Percentiles rank a stretch among this genome's conserved stretches.
These are phyloP conservation scores for Nothophoma quercina DNA, from an alignment of 2,329 filamentous ascomycete genomes.

Conservation along the genomic window DNA sequence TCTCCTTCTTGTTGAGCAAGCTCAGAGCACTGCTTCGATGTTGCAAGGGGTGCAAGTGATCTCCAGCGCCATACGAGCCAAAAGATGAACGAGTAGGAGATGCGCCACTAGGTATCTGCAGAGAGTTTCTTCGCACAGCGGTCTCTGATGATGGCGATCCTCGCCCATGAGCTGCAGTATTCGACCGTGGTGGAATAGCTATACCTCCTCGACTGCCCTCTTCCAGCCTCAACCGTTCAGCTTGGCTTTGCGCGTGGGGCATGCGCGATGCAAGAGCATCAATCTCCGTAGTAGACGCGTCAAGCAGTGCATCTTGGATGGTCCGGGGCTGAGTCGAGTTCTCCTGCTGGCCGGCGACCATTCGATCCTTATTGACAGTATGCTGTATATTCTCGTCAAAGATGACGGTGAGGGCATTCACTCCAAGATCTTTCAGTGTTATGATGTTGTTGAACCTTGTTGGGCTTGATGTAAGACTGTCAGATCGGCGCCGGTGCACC, in stretches of 20 bases:
- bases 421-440: slow-evolving; percentile 74
- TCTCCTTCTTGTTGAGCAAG: slow-evolving; percentile 65
- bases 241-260: slow-evolving; percentile 51
- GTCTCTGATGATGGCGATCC: slow-evolving; percentile 42
- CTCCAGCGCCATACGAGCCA: slow-evolving; percentile 39
- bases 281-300: slow-evolving; percentile 89
- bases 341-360: slow-evolving; percentile 43
- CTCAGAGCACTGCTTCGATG: slow-evolving; percentile 66
- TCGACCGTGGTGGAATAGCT: slow-evolving; percentile 34
- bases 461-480: slow-evolving; percentile 50
- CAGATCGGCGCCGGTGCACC: slow-evolving; percentile 72
- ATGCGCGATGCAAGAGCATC: slow-evolving; percentile 63
- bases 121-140: slow-evolving; percentile 45
- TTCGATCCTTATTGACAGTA: slow-evolving; percentile 52
- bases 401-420: slow-evolving; percentile 87
- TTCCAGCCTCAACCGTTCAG: slow-evolving; percentile 43
- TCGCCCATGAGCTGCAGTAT: slow-evolving; percentile 19
- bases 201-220: slow-evolving; percentile 30
- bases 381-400: slow-evolving; percentile 75
- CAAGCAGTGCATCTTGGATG: slow-evolving; percentile 87
- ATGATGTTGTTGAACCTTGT: slow-evolving; percentile 74
- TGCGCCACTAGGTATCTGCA: slow-evolving; percentile 39
- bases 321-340: slow-evolving; percentile 66
- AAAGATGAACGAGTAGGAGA: slow-evolving; percentile 38
- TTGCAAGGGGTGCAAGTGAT: slow-evolving; percentile 49